Evolutionary conservation across 2,329 filamentous ascomycete genomes (phyloP), one percentile per base, ranked within the genome.

Genomic region (Albophoma yamanashiensis): DNA sequence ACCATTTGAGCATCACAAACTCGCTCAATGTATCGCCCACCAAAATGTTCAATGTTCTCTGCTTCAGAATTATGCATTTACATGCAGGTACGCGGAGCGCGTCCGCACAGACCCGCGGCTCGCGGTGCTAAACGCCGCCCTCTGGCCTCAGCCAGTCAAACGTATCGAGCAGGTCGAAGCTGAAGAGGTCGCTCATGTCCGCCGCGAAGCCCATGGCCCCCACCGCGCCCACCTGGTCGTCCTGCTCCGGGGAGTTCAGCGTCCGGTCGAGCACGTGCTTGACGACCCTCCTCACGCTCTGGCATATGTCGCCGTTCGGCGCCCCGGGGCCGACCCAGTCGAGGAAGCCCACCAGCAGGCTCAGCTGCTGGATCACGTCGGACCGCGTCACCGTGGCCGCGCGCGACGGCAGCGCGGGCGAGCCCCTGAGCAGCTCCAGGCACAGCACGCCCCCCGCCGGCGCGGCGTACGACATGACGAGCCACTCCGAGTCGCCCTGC

Each of bases 401-500:
- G 14, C 22, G 50, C 14, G 17, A n/a, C 22, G 27, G 45, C 45
- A 22, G 11, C 17, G 47, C 25, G 1, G 47, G 34, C 3, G 47
- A 27, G 45, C 25, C 50, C 31, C 31, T 25, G 0, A 81, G 70
- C 2, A 82, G 72, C 59, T 81, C 79, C 38, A 78, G 72, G 63
- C 78, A 81, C 7, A 81, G 69, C 20, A 81, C 76, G 0, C 78
- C 79, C 4, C 75, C 75, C 0, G 74, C 76, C 0, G 79, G 78
- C 0, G 79, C 77, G 1, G 75, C 79, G 62, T 75, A 80, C 11
- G 74, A 74, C 74, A 82, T 79, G n/a, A 80, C 76, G 38, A 79
- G 68, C 74, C 77, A 79, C 61, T 79, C 77, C 47, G 73, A 76
- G 39, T 79, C 73, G 14, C 70, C 70, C 25, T 75, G 72, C 22